A percentile compares a stretch with the other conserved stretches of the same genome.
Evolutionary conservation across 2,329 filamentous ascomycete species (phyloP).

Genomic region (Neofusicoccum sp.): DNA sequence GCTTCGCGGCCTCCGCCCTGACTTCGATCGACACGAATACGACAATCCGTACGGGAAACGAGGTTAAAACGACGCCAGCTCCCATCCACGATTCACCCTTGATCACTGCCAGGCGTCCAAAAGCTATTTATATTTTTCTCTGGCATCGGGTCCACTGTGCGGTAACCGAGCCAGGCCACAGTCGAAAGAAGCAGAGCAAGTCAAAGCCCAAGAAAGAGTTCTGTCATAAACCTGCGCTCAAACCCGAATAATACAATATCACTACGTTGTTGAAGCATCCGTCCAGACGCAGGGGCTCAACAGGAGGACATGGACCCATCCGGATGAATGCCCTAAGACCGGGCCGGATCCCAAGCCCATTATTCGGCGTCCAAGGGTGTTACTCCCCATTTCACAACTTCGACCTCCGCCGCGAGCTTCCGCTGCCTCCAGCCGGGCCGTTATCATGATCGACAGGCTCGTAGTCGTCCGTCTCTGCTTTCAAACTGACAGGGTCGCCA

Average conservation of each 20-base stretch:
- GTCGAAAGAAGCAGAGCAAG: no score
- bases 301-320: no score
- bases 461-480: slow-evolving; percentile 4
- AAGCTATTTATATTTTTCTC: no score
- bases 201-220: no score
- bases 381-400: background rate
- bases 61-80: background rate
- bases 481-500: slow-evolving; percentile 16
- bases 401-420: background rate
- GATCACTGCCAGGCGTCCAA: no score
- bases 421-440: slow-evolving; percentile 1
- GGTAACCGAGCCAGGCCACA: no score
- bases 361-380: no score
- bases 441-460: slow-evolving; percentile 17
- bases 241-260: background rate
- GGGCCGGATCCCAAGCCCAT: no score
- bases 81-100: background rate
- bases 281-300: no score
- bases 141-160: no score
- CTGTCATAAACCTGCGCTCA: background rate
- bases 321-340: no score
- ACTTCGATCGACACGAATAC: slow-evolving; percentile 4
- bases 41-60: background rate
- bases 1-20: background rate
- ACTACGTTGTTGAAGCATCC: no score